Evolutionary conservation across 2,329 filamentous ascomycete species (phyloP).

Genomic region (Ophiostoma himal-ulmi): DNA sequence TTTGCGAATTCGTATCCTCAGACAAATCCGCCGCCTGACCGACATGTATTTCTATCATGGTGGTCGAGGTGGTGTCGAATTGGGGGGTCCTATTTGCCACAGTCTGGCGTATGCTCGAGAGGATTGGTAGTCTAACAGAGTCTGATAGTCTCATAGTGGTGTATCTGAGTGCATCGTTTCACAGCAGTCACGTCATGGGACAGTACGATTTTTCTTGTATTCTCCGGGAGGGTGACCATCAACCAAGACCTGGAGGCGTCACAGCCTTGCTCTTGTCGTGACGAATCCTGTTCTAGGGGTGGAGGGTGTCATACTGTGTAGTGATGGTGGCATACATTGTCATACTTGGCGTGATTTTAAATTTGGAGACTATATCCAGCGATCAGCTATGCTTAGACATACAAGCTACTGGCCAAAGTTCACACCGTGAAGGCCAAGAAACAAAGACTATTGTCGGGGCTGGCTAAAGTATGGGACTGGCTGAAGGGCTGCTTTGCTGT

Average conservation of each 20-base stretch:
- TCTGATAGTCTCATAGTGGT: too few species aligned
- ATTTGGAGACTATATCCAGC: background rate
- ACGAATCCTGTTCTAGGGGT: too few species aligned
- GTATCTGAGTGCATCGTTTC: background rate
- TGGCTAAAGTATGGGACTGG: background rate
- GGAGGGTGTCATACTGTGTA: background rate
- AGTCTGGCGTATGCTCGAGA: background rate
- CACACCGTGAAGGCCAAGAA: background rate
- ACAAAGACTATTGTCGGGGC: background rate
- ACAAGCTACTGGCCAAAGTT: too few species aligned
- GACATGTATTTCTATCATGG: background rate
- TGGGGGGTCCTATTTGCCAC: background rate
- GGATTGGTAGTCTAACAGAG: background rate
- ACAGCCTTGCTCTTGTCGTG: background rate
- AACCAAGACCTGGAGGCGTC: background rate
- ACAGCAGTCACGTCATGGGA: background rate
- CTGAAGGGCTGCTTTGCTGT: background rate
- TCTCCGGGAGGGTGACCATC: background rate
- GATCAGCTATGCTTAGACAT: too few species aligned
- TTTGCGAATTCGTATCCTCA: constrained; percentile 8
- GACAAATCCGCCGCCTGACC: background rate
- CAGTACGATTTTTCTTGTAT: background rate
- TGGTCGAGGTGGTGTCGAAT: background rate
- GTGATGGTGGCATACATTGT: background rate
- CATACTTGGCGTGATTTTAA: background rate